Conservation (phyloP, 106 monocot genomes). For the Cymbidium sinense region DNA sequence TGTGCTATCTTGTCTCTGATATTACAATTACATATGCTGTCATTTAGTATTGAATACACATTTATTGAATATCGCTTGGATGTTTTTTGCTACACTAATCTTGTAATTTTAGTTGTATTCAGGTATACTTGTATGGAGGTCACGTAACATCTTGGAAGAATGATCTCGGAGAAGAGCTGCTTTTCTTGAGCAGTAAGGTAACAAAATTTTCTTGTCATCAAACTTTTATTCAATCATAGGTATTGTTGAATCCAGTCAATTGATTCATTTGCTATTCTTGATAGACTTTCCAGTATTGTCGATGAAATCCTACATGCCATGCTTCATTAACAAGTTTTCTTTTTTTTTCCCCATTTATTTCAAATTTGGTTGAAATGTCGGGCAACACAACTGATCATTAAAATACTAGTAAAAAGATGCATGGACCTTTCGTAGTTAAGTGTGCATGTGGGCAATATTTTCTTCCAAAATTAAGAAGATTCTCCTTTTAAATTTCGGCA, state of each 20-base stretch:
- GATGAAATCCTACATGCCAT: not conserved
- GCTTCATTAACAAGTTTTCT: not conserved
- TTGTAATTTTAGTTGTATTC: not conserved
- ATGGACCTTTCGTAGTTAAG: too few species aligned
- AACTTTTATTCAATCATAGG: not conserved
- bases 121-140: slow-evolving; percentile 62
- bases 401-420: too few species aligned
- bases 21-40: not conserved
- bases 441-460: too few species aligned
- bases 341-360: not conserved
- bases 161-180: slow-evolving; percentile 55
- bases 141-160: slow-evolving; percentile 79
- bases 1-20: not conserved
- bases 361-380: not conserved
- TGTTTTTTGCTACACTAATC: not conserved
- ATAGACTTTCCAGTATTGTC: not conserved
- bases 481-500: too few species aligned
- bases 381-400: too few species aligned
- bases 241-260: not conserved
- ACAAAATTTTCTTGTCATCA: slow-evolving; percentile 7
- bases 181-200: slow-evolving; percentile 69
- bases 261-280: not conserved
- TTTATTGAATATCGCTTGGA: not conserved
- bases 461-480: too few species aligned
- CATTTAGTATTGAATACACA: not conserved